These are phyloP conservation scores for Fusarium mangiferae DNA, from an alignment of 2,329 filamentous ascomycete species.

Conservation along the genomic window DNA sequence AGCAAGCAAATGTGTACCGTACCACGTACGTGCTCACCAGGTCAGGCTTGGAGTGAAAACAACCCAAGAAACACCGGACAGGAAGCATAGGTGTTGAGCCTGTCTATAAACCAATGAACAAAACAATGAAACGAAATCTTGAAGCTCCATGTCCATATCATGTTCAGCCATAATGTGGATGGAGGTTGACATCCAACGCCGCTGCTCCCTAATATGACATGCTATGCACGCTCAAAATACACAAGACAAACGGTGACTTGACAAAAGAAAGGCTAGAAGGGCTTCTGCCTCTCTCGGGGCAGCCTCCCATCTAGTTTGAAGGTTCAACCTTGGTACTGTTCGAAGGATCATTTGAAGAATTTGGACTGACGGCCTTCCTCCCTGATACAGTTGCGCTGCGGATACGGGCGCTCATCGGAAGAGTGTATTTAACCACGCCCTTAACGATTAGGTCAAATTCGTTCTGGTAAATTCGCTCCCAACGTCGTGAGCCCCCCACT, in stretches of 20 bases:
- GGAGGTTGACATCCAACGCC: slow-evolving; percentile 49
- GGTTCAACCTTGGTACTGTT: slow-evolving; percentile 72
- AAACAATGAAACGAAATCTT: slow-evolving; percentile 38
- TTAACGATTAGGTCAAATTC: slow-evolving; percentile 94
- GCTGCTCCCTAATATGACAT: slow-evolving; percentile 48
- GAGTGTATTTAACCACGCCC: slow-evolving; percentile 85
- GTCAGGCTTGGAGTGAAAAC: slow-evolving; percentile 20
- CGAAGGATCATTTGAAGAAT: slow-evolving; percentile 69
- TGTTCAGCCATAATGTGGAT: slow-evolving; percentile 47
- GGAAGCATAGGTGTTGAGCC: slow-evolving; percentile 29
- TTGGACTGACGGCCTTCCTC: slow-evolving; percentile 69
- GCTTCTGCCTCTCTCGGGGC: slow-evolving; percentile 21
- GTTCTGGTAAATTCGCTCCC: slow-evolving; percentile 90
- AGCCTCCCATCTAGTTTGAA: slow-evolving; percentile 29
- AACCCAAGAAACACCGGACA: slow-evolving; percentile 46
- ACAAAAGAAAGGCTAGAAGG: slow-evolving; percentile 43
- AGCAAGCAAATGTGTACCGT: slow-evolving; percentile 16
- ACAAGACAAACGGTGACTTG: slow-evolving; percentile 39
- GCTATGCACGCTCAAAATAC: slow-evolving; percentile 51
- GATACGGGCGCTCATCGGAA: slow-evolving; percentile 69
- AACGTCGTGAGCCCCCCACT: slow-evolving; percentile 83
- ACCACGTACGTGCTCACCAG: slow-evolving; percentile 6
- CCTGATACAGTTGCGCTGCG: slow-evolving; percentile 70
- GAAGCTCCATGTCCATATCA: slow-evolving; percentile 41
- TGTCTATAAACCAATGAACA: slow-evolving; percentile 45